Evolutionary conservation across 352 stramenopile genomes (phyloP).

Genomic region (Phytophthora sp.): DNA sequence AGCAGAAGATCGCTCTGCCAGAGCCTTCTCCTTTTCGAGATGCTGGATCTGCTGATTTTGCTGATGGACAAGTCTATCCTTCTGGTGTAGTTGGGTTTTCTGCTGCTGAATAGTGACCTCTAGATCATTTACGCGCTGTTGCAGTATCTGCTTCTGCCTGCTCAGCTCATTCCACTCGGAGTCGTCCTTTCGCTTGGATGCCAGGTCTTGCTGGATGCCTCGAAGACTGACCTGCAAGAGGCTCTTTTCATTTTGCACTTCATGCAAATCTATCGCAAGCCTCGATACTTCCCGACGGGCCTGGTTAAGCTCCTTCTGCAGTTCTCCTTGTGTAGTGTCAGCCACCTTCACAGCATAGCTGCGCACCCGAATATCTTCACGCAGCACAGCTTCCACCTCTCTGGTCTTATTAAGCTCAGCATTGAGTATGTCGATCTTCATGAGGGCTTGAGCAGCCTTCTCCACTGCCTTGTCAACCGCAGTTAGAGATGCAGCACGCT

Average conservation of each 20-base stretch:
- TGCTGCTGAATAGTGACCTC: constrained; percentile 18
- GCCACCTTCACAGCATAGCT: constrained; percentile 5
- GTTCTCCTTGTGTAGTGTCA: neutral
- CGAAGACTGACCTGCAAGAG: constrained; percentile 4
- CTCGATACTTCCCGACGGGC: neutral
- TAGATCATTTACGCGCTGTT: constrained; percentile 12
- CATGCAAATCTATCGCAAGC: neutral
- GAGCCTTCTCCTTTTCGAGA: constrained; percentile 17
- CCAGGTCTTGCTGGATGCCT: constrained; percentile 22
- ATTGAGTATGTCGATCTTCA: constrained; percentile 32
- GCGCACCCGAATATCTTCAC: neutral
- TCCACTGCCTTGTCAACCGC: constrained; percentile 53
- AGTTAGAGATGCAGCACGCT: constrained; percentile 31
- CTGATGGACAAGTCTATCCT: constrained; percentile 29
- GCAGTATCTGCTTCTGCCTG: constrained; percentile 9
- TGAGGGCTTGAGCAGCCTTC: constrained; percentile 43
- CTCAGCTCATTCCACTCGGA: constrained; percentile 6
- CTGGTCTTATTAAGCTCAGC: constrained; percentile 7
- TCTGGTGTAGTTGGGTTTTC: constrained; percentile 13
- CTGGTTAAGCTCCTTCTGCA: constrained; percentile 22
- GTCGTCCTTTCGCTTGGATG: constrained; percentile 9
- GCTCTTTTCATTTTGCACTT: constrained; percentile 14
- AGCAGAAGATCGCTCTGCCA: constrained; percentile 3
- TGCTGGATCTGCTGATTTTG: constrained; percentile 40
- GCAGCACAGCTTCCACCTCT: constrained; percentile 11